phyloP scores from a whole-genome alignment of 1,284 basidiomycete genomes.

The Bondarzewia mesenterica region DNA sequence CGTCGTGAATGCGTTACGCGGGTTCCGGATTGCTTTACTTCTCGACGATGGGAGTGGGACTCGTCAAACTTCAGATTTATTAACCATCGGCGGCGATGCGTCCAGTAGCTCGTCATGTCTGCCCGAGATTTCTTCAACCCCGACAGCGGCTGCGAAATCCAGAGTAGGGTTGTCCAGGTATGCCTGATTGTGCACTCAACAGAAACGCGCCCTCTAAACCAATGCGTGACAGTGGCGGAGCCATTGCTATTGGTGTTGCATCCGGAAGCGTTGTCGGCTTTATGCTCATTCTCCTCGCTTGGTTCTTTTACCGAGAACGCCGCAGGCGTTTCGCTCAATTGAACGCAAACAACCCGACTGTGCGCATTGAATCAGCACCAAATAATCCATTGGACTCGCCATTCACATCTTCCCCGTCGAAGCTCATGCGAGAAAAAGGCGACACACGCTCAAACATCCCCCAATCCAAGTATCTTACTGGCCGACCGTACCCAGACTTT shows the following conservation, averaged over 20 bases:
- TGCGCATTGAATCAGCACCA: neutral
- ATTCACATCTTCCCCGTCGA: neutral
- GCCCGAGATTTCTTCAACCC: constrained; percentile 1
- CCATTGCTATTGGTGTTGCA: constrained; percentile 37
- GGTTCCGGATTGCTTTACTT: constrained; percentile 33
- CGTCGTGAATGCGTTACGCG: constrained; percentile 30
- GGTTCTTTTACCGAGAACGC: constrained; percentile 36
- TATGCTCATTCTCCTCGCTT: constrained; percentile 31
- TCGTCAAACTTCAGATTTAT: constrained; percentile 19
- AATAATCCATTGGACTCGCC: neutral
- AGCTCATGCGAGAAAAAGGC: neutral
- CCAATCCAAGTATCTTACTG: neutral
- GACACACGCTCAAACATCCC: neutral
- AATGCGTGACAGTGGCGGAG: constrained; percentile 24
- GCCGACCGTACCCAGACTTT: neutral
- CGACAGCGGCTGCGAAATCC: constrained; percentile 11
- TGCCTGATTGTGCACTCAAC: constrained; percentile 12
- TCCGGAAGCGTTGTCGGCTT: constrained; percentile 28
- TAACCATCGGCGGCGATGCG: constrained; percentile 22
- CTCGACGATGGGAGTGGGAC: constrained; percentile 21
- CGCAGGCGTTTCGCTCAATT: constrained; percentile 13
- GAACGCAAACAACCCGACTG: too few relatives aligned
- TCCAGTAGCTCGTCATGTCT: constrained; percentile 22
- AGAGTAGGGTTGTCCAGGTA: constrained; percentile 14
- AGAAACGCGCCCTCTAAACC: constrained; percentile 5